Percentiles rank a stretch among this genome's conserved stretches.
phyloP scores from a whole-genome alignment of 2,329 filamentous ascomycete species.

The Colletotrichum zoysiae region DNA sequence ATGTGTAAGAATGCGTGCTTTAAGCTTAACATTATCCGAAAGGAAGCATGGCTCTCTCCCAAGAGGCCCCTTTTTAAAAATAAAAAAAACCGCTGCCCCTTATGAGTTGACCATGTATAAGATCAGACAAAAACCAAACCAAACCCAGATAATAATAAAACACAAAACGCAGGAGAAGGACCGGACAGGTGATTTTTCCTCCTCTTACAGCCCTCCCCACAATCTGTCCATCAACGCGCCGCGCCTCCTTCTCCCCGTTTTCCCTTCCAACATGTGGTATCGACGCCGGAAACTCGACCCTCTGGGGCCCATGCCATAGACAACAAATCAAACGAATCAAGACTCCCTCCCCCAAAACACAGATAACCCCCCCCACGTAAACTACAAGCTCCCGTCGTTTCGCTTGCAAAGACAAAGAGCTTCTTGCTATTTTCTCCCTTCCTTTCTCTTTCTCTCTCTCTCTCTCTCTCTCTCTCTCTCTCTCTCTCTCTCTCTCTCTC shows the following conservation, averaged over 20 bases:
- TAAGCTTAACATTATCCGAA: slow-evolving; percentile 37
- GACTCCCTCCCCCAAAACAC: not conserved
- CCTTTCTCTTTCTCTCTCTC: not conserved
- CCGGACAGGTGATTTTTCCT: not conserved
- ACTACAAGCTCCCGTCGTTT: not conserved
- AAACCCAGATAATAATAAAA: not conserved
- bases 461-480: not conserved
- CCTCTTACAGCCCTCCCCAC: not conserved
- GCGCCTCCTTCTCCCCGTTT: slow-evolving; percentile 3
- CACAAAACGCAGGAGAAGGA: not conserved
- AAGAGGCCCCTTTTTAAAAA: slow-evolving; percentile 1
- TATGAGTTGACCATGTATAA: not conserved
- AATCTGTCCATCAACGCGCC: slow-evolving; percentile 23
- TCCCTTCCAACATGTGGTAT: slow-evolving; percentile 31
- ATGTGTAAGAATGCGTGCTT: slow-evolving; percentile 8
- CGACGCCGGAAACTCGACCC: slow-evolving; percentile 15
- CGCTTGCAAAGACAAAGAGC: slow-evolving; percentile 13
- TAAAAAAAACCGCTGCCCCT: not conserved
- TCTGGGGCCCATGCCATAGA: slow-evolving; percentile 21
- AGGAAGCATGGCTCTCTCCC: not conserved
- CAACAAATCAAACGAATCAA: slow-evolving; percentile 13
- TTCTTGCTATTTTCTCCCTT: not conserved
- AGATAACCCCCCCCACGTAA: not conserved
- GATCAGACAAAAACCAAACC: not conserved
- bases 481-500: too few relatives aligned